These are phyloP conservation scores for Colletotrichum shisoi DNA, from an alignment of 2,329 filamentous ascomycete genomes.

Conservation along the genomic window DNA sequence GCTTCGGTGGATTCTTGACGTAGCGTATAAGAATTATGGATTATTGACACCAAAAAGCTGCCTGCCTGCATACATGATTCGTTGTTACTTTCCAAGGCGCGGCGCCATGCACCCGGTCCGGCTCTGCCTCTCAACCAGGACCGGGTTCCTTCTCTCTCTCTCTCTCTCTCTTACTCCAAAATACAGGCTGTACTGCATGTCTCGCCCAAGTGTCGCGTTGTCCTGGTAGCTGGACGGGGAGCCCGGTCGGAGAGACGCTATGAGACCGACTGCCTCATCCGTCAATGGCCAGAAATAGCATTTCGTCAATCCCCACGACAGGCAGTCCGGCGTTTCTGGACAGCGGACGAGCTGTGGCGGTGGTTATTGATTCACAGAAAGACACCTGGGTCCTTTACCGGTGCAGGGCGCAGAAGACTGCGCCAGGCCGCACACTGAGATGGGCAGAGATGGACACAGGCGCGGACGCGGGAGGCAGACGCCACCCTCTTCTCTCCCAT, in stretches of 20 bases:
- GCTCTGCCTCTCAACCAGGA: background rate
- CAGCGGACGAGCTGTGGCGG: too few species aligned
- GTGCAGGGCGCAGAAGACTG: background rate
- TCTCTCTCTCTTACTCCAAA: too few species aligned
- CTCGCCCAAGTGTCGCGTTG: background rate
- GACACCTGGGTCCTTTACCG: background rate
- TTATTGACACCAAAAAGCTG: conserved; percentile 29
- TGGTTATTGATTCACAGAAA: background rate
- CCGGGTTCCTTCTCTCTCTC: background rate
- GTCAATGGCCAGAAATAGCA: background rate
- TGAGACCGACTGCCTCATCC: background rate
- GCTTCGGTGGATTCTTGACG: conserved; percentile 27
- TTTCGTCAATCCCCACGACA: background rate
- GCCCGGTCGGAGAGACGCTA: too few species aligned
- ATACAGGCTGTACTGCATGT: background rate
- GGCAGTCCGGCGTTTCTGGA: too few species aligned
- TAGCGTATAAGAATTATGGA: conserved; percentile 30
- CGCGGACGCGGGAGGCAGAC: background rate
- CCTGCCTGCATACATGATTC: background rate
- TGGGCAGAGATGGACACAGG: background rate
- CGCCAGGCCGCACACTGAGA: background rate
- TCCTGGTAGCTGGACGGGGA: background rate
- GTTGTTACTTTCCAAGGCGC: background rate
- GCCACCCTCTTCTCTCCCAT: background rate
- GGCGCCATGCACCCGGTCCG: background rate